Evolutionary conservation across 805 yeast species (phyloP).

Genomic region (Saccharomycopsis sp.): DNA sequence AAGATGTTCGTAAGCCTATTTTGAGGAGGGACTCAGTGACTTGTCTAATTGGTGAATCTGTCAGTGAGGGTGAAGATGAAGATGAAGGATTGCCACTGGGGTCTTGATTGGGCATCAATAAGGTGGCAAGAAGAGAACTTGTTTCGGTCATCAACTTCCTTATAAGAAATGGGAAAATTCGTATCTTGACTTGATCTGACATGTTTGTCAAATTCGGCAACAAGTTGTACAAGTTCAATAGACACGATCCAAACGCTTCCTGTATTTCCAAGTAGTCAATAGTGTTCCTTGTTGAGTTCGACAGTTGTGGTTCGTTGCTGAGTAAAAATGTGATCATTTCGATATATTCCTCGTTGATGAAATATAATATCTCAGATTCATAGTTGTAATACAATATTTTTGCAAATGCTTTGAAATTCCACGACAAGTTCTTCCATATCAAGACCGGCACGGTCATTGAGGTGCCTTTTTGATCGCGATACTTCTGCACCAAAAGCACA

Average conservation of each 20-base stretch:
- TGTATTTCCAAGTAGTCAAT: not conserved
- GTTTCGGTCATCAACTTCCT: not conserved
- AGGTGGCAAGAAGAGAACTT: not conserved
- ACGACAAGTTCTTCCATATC: conserved; percentile 6
- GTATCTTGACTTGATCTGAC: not conserved
- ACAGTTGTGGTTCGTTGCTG: not conserved
- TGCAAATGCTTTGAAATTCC: conserved; percentile 11
- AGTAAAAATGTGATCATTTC: not conserved
- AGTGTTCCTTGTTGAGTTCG: not conserved
- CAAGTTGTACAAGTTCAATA: conserved; percentile 5
- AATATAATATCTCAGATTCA: not conserved
- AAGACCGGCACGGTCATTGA: not conserved
- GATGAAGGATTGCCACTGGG: not conserved
- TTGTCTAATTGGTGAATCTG: not conserved
- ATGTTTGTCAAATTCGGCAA: conserved; percentile 3
- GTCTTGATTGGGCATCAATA: not conserved
- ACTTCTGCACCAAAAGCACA: not conserved
- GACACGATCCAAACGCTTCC: conserved; percentile 1
- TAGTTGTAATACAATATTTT: conserved; percentile 6
- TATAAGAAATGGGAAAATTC: conserved; percentile 4
- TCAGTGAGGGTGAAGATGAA: conserved; percentile 1
- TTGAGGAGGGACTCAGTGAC: not conserved
- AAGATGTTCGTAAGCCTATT: no score
- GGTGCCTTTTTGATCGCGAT: not conserved
- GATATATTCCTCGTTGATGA: not conserved